Conservation (phyloP, 768 basidiomycete species). For the Serendipita indica region DNA sequence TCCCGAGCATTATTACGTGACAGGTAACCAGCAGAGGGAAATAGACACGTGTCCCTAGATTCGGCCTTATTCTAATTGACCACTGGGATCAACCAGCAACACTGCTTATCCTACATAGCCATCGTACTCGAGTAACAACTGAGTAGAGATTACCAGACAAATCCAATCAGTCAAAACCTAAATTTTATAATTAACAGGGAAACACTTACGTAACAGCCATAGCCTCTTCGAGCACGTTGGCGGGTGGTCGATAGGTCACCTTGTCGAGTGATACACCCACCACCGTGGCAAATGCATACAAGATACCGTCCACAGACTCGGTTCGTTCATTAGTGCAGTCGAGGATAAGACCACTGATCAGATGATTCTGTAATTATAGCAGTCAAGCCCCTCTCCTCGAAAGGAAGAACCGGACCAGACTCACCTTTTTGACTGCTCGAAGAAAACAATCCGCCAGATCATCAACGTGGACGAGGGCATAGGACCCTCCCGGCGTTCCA, state of each 20-base stretch:
- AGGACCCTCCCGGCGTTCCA: slow-evolving; percentile 26
- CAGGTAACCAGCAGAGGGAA: too few species aligned
- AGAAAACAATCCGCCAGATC: slow-evolving; percentile 33
- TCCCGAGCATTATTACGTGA: too few species aligned
- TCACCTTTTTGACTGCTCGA: slow-evolving; percentile 27
- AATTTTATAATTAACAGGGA: neutral
- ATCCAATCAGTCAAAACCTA: slow-evolving; percentile 28
- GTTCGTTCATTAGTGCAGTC: slow-evolving; percentile 27
- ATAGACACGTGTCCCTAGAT: too few species aligned
- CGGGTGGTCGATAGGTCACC: slow-evolving; percentile 1
- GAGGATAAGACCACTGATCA: slow-evolving; percentile 28
- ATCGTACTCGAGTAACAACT: too few species aligned
- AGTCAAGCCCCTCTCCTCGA: neutral
- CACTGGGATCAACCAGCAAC: too few species aligned
- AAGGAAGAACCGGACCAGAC: neutral
- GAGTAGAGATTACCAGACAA: too few species aligned
- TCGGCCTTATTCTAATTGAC: too few species aligned
- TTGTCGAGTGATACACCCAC: slow-evolving; percentile 20
- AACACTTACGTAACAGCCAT: slow-evolving; percentile 7
- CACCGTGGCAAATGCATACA: slow-evolving; percentile 26
- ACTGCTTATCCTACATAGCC: too few species aligned
- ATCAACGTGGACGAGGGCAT: slow-evolving; percentile 28
- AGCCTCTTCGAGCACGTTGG: slow-evolving; percentile 9
- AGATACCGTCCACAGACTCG: slow-evolving; percentile 29
- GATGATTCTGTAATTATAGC: slow-evolving; percentile 2